Base-by-base conservation (phyloP, 306 rosid species). In the Parietaria judaica region DNA sequence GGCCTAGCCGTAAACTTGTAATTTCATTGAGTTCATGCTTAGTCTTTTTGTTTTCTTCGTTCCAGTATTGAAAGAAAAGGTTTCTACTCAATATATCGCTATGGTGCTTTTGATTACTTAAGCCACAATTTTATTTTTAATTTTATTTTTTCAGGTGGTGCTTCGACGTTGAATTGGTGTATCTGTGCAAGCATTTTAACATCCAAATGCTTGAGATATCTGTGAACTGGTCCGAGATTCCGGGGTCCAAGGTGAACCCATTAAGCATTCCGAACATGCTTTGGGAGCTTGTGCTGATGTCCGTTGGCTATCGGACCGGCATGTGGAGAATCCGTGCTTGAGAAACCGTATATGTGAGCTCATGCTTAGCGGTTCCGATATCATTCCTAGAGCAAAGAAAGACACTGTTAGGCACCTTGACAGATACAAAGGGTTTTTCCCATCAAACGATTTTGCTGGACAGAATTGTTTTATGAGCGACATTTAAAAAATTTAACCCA, bases 261-360 rank as follows among this genome's bases (percentile, higher is more conserved):
- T 70, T 85, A 77, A 92, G 98, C 77, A 92, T 88, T 54, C 98
- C 94, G 15, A 85, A 85, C 86, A 92, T 92, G 96, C 96, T 92
- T 58, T 92, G 96, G 98, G 98, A 92, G 84, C 90, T 88, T 68
- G 68, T 83, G 63, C 88, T 92, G 70, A 92, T 92, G 95, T 82
- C 95, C 39, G 72, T 76, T 64, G 98, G 98, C 50, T 92, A 92
- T 81, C 81, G 96, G 73, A 86, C 79, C 14, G 86, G 92, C 66
- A 77, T 82, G 74, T 92, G 98, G 98, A 80, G 78, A 82, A 74
- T 88, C 75, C 77, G 71, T 51, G 61, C 68, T 53, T 88, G 72
- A 85, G 55, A 49, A 11, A 41, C 9, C 45, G 9, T 41, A 41
- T 41, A 41, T 8, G 6, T 5, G 6, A 41, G 9, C 9, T 41